Conservation (phyloP, 371 early-diverging fungal species). For the Apophysomyces sp. region DNA sequence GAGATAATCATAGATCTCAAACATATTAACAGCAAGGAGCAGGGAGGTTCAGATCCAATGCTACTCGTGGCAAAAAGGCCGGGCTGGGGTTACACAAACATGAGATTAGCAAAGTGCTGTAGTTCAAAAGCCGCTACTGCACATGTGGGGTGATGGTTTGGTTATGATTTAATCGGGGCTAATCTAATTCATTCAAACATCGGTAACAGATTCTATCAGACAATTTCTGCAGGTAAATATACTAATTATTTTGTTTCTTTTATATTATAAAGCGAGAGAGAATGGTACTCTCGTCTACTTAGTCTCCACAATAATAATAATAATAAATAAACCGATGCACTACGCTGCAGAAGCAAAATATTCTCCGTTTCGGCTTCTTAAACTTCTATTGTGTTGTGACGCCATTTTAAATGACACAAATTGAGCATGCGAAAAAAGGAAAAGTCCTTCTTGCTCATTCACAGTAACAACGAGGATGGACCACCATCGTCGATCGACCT, state of each 20-base stretch:
- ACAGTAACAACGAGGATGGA: not conserved
- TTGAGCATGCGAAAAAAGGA: not conserved
- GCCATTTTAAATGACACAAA: conserved; percentile 1
- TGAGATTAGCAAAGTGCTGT: not conserved
- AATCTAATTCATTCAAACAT: not conserved
- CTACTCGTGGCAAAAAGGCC: not conserved
- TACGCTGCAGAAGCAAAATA: not conserved
- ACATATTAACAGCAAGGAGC: not conserved
- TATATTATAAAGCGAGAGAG: not conserved
- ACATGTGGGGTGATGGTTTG: not conserved
- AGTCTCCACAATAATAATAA: too few relatives aligned
- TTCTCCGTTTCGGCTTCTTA: not conserved
- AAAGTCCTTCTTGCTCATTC: not conserved
- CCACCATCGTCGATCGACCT: not conserved
- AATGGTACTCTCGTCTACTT: too few relatives aligned
- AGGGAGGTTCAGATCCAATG: not conserved
- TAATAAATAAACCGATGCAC: too few relatives aligned
- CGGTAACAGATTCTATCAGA: too few relatives aligned
- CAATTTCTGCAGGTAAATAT: too few relatives aligned
- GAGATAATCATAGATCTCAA: not conserved
- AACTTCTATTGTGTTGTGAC: not conserved
- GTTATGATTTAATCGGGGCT: not conserved
- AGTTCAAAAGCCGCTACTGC: not conserved
- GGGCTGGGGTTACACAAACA: conserved; percentile 1
- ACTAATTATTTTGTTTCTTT: too few relatives aligned